Conservation (phyloP, 2,329 filamentous ascomycete species). For the Canariomyces notabilis region DNA sequence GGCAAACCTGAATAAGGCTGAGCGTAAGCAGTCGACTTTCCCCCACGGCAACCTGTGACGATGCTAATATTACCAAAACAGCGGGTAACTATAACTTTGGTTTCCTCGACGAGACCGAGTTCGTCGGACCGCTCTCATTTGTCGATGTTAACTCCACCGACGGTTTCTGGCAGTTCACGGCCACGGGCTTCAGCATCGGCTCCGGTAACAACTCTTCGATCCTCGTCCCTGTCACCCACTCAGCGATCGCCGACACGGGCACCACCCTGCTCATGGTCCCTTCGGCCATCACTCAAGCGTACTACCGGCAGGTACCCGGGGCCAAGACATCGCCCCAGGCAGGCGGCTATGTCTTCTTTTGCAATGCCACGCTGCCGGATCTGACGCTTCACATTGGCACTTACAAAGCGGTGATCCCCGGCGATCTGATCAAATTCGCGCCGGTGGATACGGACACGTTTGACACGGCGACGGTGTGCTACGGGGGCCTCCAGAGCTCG, state of each 20-base stretch:
- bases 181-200: constrained; percentile 46
- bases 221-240: constrained; percentile 36
- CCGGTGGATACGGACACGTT: constrained; percentile 44
- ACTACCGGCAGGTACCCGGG: constrained; percentile 51
- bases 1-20: constrained; percentile 33
- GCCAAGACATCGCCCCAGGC: constrained; percentile 39
- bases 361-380: constrained; percentile 26
- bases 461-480: constrained; percentile 52
- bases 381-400: constrained; percentile 41
- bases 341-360: constrained; percentile 43
- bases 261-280: constrained; percentile 59
- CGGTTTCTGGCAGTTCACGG: constrained; percentile 59
- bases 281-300: constrained; percentile 43
- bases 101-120: constrained; percentile 51
- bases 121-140: constrained; percentile 53
- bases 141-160: constrained; percentile 47
- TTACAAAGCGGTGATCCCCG: constrained; percentile 43
- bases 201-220: constrained; percentile 4
- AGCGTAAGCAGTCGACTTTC: constrained; percentile 26
- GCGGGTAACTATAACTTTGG: constrained; percentile 36
- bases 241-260: constrained; percentile 61
- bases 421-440: constrained; percentile 42
- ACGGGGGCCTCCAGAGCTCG: constrained; percentile 60
- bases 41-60: constrained; percentile 33
- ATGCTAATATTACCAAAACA: constrained; percentile 22